Conservation (phyloP, 2,329 filamentous ascomycete genomes). For the Thermothelomyces thermophilus region DNA sequence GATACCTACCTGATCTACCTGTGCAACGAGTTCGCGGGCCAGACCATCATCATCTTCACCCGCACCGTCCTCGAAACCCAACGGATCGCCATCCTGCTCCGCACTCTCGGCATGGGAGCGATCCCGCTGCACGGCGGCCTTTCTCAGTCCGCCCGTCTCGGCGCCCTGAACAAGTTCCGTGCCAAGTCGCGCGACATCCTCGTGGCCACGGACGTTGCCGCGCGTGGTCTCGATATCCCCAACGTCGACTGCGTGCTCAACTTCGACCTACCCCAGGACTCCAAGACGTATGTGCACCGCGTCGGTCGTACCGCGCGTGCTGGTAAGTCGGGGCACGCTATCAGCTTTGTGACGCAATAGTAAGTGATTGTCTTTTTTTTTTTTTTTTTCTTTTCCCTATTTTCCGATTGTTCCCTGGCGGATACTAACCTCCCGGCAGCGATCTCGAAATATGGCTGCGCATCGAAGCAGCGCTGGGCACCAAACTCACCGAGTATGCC, state of each 20-base stretch:
- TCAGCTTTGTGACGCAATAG: slow-evolving; percentile 80
- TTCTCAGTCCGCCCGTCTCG: slow-evolving; percentile 77
- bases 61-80: slow-evolving; percentile 89
- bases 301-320: slow-evolving; percentile 84
- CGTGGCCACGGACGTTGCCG: slow-evolving; percentile 89
- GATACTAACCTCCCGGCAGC: slow-evolving; percentile 14
- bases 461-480: slow-evolving; percentile 73
- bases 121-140: slow-evolving; percentile 92
- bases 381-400: no score
- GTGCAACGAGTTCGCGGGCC: slow-evolving; percentile 78
- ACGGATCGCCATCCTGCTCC: slow-evolving; percentile 73
- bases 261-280: slow-evolving; percentile 75
- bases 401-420: neutral
- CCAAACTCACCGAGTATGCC: slow-evolving; percentile 49
- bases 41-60: slow-evolving; percentile 84
- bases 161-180: slow-evolving; percentile 85
- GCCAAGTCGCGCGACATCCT: slow-evolving; percentile 75
- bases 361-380: no score
- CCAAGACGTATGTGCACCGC: slow-evolving; percentile 85
- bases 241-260: slow-evolving; percentile 85
- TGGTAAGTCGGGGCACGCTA: slow-evolving; percentile 74
- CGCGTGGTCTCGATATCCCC: slow-evolving; percentile 86
- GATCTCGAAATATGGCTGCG: slow-evolving; percentile 56
- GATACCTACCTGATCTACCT: slow-evolving; percentile 85
- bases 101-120: slow-evolving; percentile 78